Conservation (phyloP, 441 rosid genomes). For the Francoa sonchifolia region DNA sequence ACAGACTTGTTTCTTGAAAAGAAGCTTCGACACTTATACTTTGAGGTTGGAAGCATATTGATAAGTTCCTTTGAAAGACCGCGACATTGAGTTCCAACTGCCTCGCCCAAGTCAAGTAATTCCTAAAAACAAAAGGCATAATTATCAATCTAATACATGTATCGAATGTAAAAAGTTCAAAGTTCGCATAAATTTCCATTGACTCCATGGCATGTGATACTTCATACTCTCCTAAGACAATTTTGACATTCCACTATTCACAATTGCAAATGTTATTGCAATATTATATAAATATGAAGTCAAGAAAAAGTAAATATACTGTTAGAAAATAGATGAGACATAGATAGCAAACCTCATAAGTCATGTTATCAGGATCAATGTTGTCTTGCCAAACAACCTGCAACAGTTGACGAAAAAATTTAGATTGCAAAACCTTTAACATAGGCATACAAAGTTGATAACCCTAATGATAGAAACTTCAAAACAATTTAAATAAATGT, state of each 20-base stretch:
- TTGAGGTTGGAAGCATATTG: slow-evolving; percentile 44
- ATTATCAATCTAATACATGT: not conserved
- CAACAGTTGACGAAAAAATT: slow-evolving; percentile 6
- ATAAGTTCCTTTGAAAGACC: slow-evolving; percentile 55
- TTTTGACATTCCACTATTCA: not conserved
- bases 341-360: slow-evolving; percentile 44
- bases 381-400: slow-evolving; percentile 64
- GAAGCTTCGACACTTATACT: slow-evolving; percentile 43
- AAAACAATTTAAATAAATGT: too few relatives aligned
- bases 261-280: too few relatives aligned
- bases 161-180: too few relatives aligned
- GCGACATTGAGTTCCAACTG: slow-evolving; percentile 50
- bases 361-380: slow-evolving; percentile 54
- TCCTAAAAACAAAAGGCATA: slow-evolving; percentile 24
- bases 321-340: not conserved
- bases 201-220: too few relatives aligned
- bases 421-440: not conserved
- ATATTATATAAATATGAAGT: not conserved
- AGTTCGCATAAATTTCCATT: too few relatives aligned
- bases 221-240: too few relatives aligned
- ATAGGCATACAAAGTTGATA: slow-evolving; percentile 2
- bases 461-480: slow-evolving; percentile 14
- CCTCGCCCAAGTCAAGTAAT: slow-evolving; percentile 55
- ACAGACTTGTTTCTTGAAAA: slow-evolving; percentile 40
- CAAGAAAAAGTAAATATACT: slow-evolving; percentile 2